These are phyloP conservation scores for Deinandra increscens DNA, from an alignment of 129 eudicot species.

Conservation along the genomic window DNA sequence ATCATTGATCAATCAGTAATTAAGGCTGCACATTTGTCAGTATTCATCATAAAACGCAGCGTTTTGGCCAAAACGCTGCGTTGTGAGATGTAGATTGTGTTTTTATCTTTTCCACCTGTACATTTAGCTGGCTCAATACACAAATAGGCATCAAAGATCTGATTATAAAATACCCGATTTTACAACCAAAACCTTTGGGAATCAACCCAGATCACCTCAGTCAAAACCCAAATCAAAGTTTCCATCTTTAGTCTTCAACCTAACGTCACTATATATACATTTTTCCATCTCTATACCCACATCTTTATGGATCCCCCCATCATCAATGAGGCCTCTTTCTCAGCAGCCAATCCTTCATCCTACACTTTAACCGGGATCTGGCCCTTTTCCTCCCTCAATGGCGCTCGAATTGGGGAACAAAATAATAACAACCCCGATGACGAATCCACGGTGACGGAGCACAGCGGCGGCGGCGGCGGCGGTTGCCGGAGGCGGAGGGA, in stretches of 20 bases:
- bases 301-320: slow-evolving; percentile 80
- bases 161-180: slow-evolving; percentile 15
- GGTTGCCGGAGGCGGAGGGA: slow-evolving; percentile 47
- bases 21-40: too few species aligned
- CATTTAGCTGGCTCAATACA: too few species aligned
- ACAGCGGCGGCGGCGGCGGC: slow-evolving; percentile 40
- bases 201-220: slow-evolving; percentile 20
- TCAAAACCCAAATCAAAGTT: slow-evolving; percentile 21
- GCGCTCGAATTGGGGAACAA: slow-evolving; percentile 36
- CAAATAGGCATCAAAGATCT: background rate
- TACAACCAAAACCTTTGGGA: slow-evolving; percentile 12
- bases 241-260: slow-evolving; percentile 26
- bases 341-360: slow-evolving; percentile 75
- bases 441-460: slow-evolving; percentile 76
- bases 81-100: too few species aligned
- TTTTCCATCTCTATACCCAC: background rate
- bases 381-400: slow-evolving; percentile 46
- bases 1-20: too few species aligned
- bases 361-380: slow-evolving; percentile 75
- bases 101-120: too few species aligned
- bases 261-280: slow-evolving; percentile 1
- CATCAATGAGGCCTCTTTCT: slow-evolving; percentile 64
- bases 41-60: too few species aligned
- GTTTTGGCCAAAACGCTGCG: too few species aligned
- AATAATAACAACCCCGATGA: slow-evolving; percentile 36